These are phyloP conservation scores for Phytophthora vignae DNA, from an alignment of 352 stramenopile genomes.

Conservation along the genomic window DNA sequence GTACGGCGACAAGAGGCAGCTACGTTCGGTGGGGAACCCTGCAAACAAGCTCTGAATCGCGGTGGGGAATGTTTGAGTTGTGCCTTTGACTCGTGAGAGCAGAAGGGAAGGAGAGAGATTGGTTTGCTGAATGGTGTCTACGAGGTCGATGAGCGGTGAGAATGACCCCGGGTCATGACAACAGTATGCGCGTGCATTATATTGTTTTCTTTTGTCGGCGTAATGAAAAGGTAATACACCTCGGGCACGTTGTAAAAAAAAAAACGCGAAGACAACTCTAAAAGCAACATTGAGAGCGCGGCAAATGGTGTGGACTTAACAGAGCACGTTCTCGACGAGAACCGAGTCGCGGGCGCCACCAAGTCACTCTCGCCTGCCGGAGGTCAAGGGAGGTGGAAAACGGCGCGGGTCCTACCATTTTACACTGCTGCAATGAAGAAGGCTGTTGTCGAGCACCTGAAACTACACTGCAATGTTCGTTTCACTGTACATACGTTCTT, in stretches of 20 bases:
- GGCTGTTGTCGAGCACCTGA: too few species aligned
- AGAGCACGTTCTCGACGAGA: too few species aligned
- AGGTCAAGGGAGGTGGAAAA: too few species aligned
- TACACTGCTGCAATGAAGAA: too few species aligned
- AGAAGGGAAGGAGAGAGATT: background rate
- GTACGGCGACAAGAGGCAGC: background rate
- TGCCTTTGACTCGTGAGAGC: background rate
- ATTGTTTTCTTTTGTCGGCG: constrained; percentile 2
- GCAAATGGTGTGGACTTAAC: too few species aligned
- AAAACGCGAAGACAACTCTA: too few species aligned
- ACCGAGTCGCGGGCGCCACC: too few species aligned
- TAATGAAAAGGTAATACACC: constrained; percentile 8
- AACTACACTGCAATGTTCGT: too few species aligned
- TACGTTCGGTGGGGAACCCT: background rate
- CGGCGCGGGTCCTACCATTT: too few species aligned
- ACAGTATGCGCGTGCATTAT: constrained; percentile 2
- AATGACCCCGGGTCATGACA: background rate
- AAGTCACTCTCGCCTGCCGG: too few species aligned
- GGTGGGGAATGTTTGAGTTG: background rate
- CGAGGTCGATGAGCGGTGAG: background rate
- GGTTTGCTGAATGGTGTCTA: background rate
- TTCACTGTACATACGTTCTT: too few species aligned
- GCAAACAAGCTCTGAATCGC: background rate
- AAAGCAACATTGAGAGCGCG: too few species aligned
- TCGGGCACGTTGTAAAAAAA: background rate